Evolutionary conservation across 1,284 basidiomycete species (phyloP).

Genomic region (Meira nashicola): DNA sequence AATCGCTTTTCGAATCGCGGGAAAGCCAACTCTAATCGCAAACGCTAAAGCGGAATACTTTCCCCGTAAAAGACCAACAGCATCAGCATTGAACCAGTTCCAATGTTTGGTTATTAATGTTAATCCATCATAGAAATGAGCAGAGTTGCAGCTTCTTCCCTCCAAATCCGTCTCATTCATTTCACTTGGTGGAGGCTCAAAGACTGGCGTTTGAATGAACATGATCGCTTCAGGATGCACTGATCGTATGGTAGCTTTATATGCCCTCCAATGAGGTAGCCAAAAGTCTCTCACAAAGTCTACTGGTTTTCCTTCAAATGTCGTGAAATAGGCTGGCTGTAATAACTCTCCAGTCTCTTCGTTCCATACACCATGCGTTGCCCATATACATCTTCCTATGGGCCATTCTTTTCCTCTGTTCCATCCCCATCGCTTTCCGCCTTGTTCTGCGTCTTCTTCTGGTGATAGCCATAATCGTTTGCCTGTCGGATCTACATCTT

Average conservation of each 20-base stretch:
- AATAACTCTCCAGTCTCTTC: conserved; percentile 64
- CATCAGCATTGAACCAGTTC: conserved; percentile 82
- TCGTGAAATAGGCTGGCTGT: conserved; percentile 71
- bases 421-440: conserved; percentile 67
- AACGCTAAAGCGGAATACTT: conserved; percentile 65
- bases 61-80: conserved; percentile 69
- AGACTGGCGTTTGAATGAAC: conserved; percentile 89
- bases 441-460: conserved; percentile 29
- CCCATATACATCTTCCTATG: conserved; percentile 81
- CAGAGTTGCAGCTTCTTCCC: conserved; percentile 71
- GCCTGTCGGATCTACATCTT: conserved; percentile 79
- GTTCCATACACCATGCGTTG: conserved; percentile 89
- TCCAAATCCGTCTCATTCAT: conserved; percentile 61
- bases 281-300: conserved; percentile 79
- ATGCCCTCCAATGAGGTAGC: conserved; percentile 70
- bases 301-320: conserved; percentile 18
- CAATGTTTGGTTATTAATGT: conserved; percentile 58
- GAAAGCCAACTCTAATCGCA: conserved; percentile 66
- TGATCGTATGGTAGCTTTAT: conserved; percentile 64
- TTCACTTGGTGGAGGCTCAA: conserved; percentile 66
- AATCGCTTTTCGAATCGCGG: conserved; percentile 73
- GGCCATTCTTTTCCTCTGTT: conserved; percentile 70
- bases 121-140: conserved; percentile 93
- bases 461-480: conserved; percentile 40
- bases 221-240: conserved; percentile 79